A percentile compares a stretch with the other conserved stretches of the same genome.
These are phyloP conservation scores for Pyrus hybrid DNA, from an alignment of 331 rosid species.

Conservation along the genomic window DNA sequence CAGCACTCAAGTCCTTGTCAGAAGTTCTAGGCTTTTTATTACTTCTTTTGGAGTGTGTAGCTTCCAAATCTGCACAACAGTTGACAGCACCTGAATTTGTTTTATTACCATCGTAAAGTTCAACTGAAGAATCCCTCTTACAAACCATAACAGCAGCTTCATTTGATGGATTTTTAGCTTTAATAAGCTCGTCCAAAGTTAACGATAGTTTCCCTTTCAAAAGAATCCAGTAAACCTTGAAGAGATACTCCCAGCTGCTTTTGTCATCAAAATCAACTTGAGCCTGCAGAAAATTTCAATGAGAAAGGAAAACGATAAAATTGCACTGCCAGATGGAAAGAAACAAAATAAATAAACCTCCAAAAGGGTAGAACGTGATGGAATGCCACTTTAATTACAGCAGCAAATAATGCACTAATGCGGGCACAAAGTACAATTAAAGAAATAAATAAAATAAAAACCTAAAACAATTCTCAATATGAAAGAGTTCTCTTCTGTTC, in stretches of 20 bases:
- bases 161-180: conserved; percentile 65
- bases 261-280: conserved; percentile 78
- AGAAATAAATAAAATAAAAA: background rate
- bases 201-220: conserved; percentile 70
- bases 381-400: background rate
- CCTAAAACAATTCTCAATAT: background rate
- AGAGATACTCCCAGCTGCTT: conserved; percentile 53
- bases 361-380: background rate
- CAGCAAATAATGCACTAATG: no score
- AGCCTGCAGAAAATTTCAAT: conserved; percentile 44
- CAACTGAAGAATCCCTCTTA: conserved; percentile 28
- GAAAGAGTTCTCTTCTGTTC: background rate
- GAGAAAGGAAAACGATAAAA: conserved; percentile 5
- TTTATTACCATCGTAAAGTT: conserved; percentile 30
- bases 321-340: background rate
- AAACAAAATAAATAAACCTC: background rate
- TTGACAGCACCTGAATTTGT: conserved; percentile 40
- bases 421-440: background rate
- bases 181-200: conserved; percentile 64
- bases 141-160: conserved; percentile 32
- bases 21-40: conserved; percentile 30
- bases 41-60: conserved; percentile 30
- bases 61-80: conserved; percentile 46
- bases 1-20: conserved; percentile 3
- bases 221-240: conserved; percentile 84